Base-by-base conservation (phyloP, 306 rosid species). In the Trifolium subterraneum region DNA sequence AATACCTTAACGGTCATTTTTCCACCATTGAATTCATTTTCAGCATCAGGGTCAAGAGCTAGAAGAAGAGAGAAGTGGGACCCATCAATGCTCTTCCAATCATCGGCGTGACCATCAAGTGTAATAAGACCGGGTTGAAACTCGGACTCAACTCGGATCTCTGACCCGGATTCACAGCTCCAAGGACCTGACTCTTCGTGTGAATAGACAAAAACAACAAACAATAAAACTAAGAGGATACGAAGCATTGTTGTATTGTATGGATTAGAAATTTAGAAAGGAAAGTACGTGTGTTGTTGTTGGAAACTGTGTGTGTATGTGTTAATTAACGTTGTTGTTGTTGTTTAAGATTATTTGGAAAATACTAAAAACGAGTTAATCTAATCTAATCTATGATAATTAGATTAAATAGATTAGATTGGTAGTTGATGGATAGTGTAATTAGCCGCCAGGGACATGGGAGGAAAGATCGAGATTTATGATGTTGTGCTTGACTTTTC, bases 101-200 rank as follows among this genome's bases (percentile, higher is more conserved):
- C 98, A 31, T 94, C 98, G 42, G 91, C 85, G 61, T 86, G 96
- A 29, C 97, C 98, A 13, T 94, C 98, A 11, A 94, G 89, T 36
- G 98, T 89, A 25, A 94, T 65, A 48, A 88, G 36, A 1, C 96
- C 98, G 4, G 93, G 95, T 35, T 78, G 79, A 83, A 84, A 94
- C 61, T 83, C 84, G 72, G 90, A 81, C 41, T 74, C 79, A 18
- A 91, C 82, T 69, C 81, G 91, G 85, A 84, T 84, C 78, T 86
- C 97, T 36, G 92, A 82, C 76, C 71, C 86, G 56, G 90, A 82
- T 10, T 88, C 87, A 78, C 98, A 94, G 65, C 80, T 84, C 98
- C 98, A 94, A 10, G 73, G 80, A 39, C 97, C 97, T 31, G 92
- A 86, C 54, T 94, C 98, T 44, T 90, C 33, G 84, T 94, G 97